A percentile compares a stretch with the other conserved stretches of the same genome.
phyloP scores from a whole-genome alignment of 1,284 basidiomycete genomes.

The Cystobasidium pallidum region DNA sequence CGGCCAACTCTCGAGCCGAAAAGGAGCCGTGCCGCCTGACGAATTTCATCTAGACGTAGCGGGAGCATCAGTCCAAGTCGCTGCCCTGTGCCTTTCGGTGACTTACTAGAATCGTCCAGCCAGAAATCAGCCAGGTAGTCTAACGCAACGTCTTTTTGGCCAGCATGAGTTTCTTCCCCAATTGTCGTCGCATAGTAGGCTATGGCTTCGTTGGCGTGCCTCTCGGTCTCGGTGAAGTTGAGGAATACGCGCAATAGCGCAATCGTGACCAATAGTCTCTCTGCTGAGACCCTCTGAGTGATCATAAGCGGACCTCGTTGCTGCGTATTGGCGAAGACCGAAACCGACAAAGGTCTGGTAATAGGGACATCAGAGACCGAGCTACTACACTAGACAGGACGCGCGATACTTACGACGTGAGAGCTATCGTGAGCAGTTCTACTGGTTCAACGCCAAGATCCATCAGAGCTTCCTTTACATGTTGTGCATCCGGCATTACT shows the following conservation, averaged over 20 bases:
- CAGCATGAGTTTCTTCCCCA: slow-evolving; percentile 63
- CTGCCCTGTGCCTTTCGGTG: slow-evolving; percentile 15
- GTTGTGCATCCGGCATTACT: slow-evolving; percentile 15
- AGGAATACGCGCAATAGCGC: slow-evolving; percentile 70
- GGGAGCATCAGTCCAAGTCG: background rate
- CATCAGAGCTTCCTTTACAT: slow-evolving; percentile 21
- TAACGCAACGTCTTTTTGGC: slow-evolving; percentile 70
- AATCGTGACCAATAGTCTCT: slow-evolving; percentile 69
- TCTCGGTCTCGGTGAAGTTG: slow-evolving; percentile 69
- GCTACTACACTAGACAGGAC: background rate
- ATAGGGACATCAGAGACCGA: background rate
- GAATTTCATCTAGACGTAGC: slow-evolving; percentile 64
- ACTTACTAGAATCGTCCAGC: slow-evolving; percentile 69
- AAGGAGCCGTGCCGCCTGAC: slow-evolving; percentile 71
- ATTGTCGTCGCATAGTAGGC: slow-evolving; percentile 76
- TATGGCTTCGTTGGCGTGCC: slow-evolving; percentile 69
- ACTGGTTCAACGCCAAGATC: slow-evolving; percentile 56
- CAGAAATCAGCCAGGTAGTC: slow-evolving; percentile 72
- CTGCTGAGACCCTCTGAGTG: slow-evolving; percentile 70
- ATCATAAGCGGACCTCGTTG: slow-evolving; percentile 66
- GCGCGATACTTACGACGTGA: slow-evolving; percentile 55
- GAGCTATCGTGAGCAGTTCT: slow-evolving; percentile 56
- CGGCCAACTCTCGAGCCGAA: slow-evolving; percentile 73
- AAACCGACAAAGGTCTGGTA: slow-evolving; percentile 34
- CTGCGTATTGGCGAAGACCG: slow-evolving; percentile 51